Conservation (phyloP, 2,329 filamentous ascomycete species). For the Fusarium napiforme region DNA sequence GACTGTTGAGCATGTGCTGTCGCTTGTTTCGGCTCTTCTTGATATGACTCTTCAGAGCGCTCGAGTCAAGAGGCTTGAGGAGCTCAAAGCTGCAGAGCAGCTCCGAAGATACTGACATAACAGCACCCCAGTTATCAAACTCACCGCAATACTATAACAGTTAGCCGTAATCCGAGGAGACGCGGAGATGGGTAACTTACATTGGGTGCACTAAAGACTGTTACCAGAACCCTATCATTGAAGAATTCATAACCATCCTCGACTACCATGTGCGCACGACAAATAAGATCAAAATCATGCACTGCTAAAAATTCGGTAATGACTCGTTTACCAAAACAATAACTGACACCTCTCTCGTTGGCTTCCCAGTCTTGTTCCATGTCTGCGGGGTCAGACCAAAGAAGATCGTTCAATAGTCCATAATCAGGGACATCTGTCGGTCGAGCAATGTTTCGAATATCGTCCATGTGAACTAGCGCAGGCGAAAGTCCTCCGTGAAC, state of each 20-base stretch:
- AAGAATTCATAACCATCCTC: constrained; percentile 99
- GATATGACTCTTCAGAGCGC: constrained; percentile 96
- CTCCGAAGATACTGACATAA: constrained; percentile 97
- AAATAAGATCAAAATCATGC: constrained; percentile 97
- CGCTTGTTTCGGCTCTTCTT: constrained; percentile 97
- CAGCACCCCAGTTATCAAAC: constrained; percentile 98
- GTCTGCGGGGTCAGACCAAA: constrained; percentile 98
- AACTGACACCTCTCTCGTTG: constrained; percentile 96
- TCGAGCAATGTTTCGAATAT: constrained; percentile 94
- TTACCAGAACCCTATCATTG: constrained; percentile 92
- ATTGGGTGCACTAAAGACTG: constrained; percentile 97
- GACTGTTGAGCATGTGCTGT: constrained; percentile 95
- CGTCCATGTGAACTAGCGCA: constrained; percentile 94
- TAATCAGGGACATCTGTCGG: constrained; percentile 98
- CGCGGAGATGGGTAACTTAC: constrained; percentile 65
- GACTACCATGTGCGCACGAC: constrained; percentile 98
- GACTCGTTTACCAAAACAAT: constrained; percentile 98
- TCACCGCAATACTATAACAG: constrained; percentile 89
- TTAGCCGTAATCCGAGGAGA: constrained; percentile 41
- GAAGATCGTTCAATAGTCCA: constrained; percentile 89
- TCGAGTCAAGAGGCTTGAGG: constrained; percentile 94
- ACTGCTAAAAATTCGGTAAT: constrained; percentile 94
- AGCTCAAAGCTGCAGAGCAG: constrained; percentile 97
- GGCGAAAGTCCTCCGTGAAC: constrained; percentile 98
- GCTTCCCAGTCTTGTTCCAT: constrained; percentile 99